Evolutionary conservation across 2,329 filamentous ascomycete genomes (phyloP).

Genomic region (Gnomoniopsis smithogilvyi): DNA sequence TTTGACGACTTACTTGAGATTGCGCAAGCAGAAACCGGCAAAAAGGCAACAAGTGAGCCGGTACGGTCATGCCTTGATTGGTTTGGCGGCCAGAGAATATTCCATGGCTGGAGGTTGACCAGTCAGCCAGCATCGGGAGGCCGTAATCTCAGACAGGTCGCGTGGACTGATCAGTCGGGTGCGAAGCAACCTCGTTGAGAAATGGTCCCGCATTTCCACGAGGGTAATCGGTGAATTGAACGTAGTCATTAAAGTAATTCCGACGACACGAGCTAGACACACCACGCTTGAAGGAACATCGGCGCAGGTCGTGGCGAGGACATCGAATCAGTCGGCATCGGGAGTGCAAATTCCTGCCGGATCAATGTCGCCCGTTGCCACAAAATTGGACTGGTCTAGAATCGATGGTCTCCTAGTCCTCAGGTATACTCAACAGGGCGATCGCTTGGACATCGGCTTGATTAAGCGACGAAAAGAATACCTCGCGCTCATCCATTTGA

Average conservation of each 20-base stretch:
- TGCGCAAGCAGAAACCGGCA: conserved; percentile 10
- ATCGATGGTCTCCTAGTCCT: too few species aligned
- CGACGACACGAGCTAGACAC: not conserved
- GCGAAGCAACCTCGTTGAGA: not conserved
- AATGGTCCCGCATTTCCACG: not conserved
- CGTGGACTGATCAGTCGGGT: not conserved
- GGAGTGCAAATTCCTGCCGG: too few species aligned
- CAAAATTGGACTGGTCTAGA: too few species aligned
- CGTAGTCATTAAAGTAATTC: not conserved
- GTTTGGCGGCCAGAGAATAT: not conserved
- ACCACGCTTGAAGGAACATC: not conserved
- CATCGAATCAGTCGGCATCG: not conserved
- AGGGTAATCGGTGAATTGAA: not conserved
- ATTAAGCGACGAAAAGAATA: too few species aligned
- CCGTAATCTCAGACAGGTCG: conserved; percentile 2
- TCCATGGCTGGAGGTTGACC: not conserved
- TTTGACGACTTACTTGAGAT: conserved; percentile 14
- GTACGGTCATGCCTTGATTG: not conserved
- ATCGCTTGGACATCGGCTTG: too few species aligned
- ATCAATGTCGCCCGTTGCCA: too few species aligned
- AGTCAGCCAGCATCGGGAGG: not conserved
- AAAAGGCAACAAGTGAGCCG: conserved; percentile 5
- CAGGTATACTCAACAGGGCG: too few species aligned
- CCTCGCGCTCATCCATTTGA: too few species aligned
- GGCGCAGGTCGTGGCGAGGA: not conserved